Evolutionary conservation across 1,139 yeast genomes (phyloP), one percentile per base, ranked within the genome.

Genomic region (Taphrina confusa): DNA sequence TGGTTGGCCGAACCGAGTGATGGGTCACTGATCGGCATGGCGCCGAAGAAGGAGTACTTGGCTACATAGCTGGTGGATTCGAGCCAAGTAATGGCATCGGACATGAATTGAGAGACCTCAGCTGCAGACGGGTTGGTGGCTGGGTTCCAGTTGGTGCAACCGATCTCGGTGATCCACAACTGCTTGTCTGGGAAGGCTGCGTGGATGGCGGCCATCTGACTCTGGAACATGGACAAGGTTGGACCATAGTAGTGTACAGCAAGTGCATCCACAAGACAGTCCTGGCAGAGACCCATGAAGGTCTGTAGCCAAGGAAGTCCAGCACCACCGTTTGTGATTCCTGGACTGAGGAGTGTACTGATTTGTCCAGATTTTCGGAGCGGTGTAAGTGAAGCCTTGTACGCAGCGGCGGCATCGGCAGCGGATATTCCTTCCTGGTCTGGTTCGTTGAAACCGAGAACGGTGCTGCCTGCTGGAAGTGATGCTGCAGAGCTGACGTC

Each of bases 381-480:
- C 12, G 61, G 61, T n/a, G 51, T 42, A 42, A 57, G 16, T 16
- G 18, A 16, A 25, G 20, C 23, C 45, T 42, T 49, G 54, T 46
- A 57, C 8, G 31, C 40, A 14, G 51, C 34, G 18, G 57, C 61
- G 12, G 55, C 61, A 6, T 28, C 50, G 18, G 36, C 36, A 3
- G 61, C 44, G 9, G 45, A 31, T 20, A 50, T 39, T 14, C 52
- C 52, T n/a, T 23, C 28, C 40, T 49, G 56, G 22, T 57, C 57
- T 6, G 61, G 61, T 46, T 57, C 61, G 28, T 57, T 57, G 61
- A 40, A 50, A 27, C 61, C 61, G 5, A 57, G 28, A 14, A 57
- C 27, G 28, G 40, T 36, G 40, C 27, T 33, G 4, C 46, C 49
- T 14, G 27, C 28, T 14, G 49, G 20, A 11, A 37, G 14, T 12